Conservation (phyloP, 768 basidiomycete species). For the Dendrothele bispora region DNA sequence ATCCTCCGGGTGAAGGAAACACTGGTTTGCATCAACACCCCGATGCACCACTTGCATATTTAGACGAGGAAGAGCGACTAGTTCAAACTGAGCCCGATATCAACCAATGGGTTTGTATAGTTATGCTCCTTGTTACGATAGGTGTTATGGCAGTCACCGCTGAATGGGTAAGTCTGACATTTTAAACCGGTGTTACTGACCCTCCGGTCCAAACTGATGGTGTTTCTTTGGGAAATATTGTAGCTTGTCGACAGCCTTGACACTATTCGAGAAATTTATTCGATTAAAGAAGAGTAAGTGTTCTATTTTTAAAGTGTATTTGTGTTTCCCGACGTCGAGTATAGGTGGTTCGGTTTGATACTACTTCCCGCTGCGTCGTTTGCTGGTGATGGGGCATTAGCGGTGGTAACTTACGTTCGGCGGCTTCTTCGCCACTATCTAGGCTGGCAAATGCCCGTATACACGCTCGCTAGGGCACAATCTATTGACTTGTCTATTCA, state of each 20-base stretch:
- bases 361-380: slow-evolving; percentile 74
- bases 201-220: neutral
- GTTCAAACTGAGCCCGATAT: slow-evolving; percentile 48
- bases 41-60: slow-evolving; percentile 45
- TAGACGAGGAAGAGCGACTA: slow-evolving; percentile 36
- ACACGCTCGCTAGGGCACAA: slow-evolving; percentile 59
- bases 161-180: slow-evolving; percentile 53
- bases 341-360: slow-evolving; percentile 74
- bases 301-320: neutral
- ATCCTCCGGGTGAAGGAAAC: slow-evolving; percentile 64
- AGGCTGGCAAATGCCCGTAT: slow-evolving; percentile 41
- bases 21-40: slow-evolving; percentile 38
- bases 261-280: slow-evolving; percentile 39
- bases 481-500: slow-evolving; percentile 80
- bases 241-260: slow-evolving; percentile 70
- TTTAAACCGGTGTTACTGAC: neutral
- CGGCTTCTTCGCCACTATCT: slow-evolving; percentile 35
- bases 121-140: slow-evolving; percentile 51
- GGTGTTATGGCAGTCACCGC: slow-evolving; percentile 68
- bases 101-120: slow-evolving; percentile 63
- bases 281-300: slow-evolving; percentile 54
- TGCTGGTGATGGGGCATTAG: slow-evolving; percentile 68
- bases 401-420: slow-evolving; percentile 37
- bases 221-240: slow-evolving; percentile 1
- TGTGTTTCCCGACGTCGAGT: neutral